Base-by-base conservation (phyloP, 2,329 filamentous ascomycete species). In the Cladosporium sp. region DNA sequence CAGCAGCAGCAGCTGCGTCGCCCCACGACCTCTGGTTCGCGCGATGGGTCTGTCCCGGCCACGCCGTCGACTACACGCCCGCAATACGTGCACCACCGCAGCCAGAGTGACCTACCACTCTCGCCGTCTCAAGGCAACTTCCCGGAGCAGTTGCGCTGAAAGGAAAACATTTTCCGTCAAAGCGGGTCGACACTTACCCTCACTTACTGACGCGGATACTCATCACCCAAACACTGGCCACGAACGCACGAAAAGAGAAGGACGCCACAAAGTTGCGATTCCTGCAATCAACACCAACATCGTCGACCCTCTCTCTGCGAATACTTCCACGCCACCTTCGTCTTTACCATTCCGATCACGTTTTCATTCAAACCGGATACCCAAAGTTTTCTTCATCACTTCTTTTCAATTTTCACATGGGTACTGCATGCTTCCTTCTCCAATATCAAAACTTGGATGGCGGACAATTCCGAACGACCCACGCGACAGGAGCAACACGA, bases 41-140 rank as follows among this genome's bases (percentile, higher is more conserved):
- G 60, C 25, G 60, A 63, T 18, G 26, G 49, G 8, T 63, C 60
- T 10, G 60, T 56, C 7, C 60, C 60, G 13, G 49, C 60, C 8
- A 16, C 26, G 18, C 25, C 43, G 10, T 32, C 49, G n/a, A 32
- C 34, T 1, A 21, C 60, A n/a, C 49, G 49, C 23, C 23, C 34
- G 2, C 21, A 26, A 18, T 51, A 48, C 63, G 39, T 59, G 18
- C 67, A 68, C 56, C 53, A 61, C 39, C 62, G 67, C 21, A 69
- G 67, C 62, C 63, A 64, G 61, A 69, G 67, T 56, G 67, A 69
- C 32, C 62, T 67, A 8, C 58, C 60, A 8, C 64, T 63, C 16
- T 66, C 67, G 30, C 67, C 67, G 28, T 66, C 65, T 5, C 56
- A 51, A 30, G 49, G 14, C 43, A 18, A 18, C 34, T 56, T 61